Conservation (phyloP, 371 early-diverging fungal species). For the Mucor irregularis region DNA sequence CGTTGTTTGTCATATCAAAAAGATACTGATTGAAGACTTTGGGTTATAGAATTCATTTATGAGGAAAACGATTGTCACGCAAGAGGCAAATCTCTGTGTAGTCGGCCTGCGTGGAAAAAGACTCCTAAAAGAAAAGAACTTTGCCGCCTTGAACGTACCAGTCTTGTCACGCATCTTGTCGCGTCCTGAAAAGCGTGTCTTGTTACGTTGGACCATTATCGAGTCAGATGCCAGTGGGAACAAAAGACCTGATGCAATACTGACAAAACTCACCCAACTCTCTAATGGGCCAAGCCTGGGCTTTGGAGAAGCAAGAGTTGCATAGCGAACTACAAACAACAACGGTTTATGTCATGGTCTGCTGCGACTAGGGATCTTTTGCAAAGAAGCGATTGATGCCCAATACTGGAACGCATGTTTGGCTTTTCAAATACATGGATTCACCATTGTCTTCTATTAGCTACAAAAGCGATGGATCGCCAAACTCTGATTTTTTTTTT, state of each 20-base stretch:
- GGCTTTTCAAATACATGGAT: slow-evolving; percentile 26
- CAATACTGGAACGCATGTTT: slow-evolving; percentile 19
- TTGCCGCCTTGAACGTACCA: too few relatives aligned
- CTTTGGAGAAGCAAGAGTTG: slow-evolving; percentile 28
- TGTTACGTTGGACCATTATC: slow-evolving; percentile 23
- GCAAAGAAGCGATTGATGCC: slow-evolving; percentile 23
- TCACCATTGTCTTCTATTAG: slow-evolving; percentile 24
- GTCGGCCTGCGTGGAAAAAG: too few relatives aligned
- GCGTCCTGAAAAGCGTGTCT: slow-evolving; percentile 18
- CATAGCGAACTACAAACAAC: slow-evolving; percentile 25
- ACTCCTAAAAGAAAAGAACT: too few relatives aligned
- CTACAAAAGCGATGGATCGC: too few relatives aligned
- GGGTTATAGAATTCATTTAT: too few relatives aligned
- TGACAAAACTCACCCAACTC: slow-evolving; percentile 21
- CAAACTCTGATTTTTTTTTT: too few relatives aligned
- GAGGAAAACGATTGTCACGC: too few relatives aligned
- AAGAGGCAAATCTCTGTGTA: too few relatives aligned
- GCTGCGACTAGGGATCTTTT: slow-evolving; percentile 21
- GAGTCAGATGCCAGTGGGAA: slow-evolving; percentile 21
- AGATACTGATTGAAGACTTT: too few relatives aligned
- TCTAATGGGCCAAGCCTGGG: slow-evolving; percentile 27
- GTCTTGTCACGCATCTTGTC: slow-evolving; percentile 17
- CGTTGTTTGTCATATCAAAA: too few relatives aligned
- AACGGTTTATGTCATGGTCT: slow-evolving; percentile 23
- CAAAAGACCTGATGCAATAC: slow-evolving; percentile 25